Base-by-base conservation (phyloP, 23 red algal genomes). In the Gracilaria caudata region DNA sequence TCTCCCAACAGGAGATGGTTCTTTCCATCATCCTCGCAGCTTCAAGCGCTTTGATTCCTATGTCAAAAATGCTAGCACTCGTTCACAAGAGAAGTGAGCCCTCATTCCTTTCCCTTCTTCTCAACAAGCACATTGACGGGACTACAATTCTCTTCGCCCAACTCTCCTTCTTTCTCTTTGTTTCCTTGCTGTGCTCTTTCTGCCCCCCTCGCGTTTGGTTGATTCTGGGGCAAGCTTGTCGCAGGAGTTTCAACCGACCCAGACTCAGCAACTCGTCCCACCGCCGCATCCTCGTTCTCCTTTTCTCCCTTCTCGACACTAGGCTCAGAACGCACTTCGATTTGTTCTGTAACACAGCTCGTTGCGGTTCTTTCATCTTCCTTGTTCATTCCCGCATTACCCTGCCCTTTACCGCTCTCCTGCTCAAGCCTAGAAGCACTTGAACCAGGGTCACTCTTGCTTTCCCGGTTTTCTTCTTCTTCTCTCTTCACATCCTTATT, bases 81-180 rank as follows among this genome's bases (percentile, higher is more conserved):
- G n/a, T n/a, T n/a, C n/a, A n/a, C n/a, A 35, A 66, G 6, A 66
- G 29, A 66, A 36, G 1, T 4, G 10, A 12, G 12, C 23, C 32
- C 61, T 66, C 13, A 66, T 36, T 66, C 29, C 23, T 66, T 66
- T 25, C 36, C 61, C 29, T 66, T 37, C 61, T 66, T 66, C 19
- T 36, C 6, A 66, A 36, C 61, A 11, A 66, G 35, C 25, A 66
- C 61, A 36, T 66, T 66, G 30, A 63, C 58, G 1, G 58, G 58
- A 32, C 58, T 63, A 17, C 61, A 35, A 8, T 66, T 16, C 7
- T 66, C 19, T 29, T 64, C 30, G 5, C 19, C 25, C 25, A 24
- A 19, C 2, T 36, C 30, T 35, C 14, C 30, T 7, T 37, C 13
- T 30, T 30, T 7, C 21, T 5, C 61, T 17, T 66, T 37, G 29